Percentiles rank a stretch among this genome's conserved stretches.
These are phyloP conservation scores for Suillus americanus DNA, from an alignment of 768 basidiomycete species.

Conservation along the genomic window DNA sequence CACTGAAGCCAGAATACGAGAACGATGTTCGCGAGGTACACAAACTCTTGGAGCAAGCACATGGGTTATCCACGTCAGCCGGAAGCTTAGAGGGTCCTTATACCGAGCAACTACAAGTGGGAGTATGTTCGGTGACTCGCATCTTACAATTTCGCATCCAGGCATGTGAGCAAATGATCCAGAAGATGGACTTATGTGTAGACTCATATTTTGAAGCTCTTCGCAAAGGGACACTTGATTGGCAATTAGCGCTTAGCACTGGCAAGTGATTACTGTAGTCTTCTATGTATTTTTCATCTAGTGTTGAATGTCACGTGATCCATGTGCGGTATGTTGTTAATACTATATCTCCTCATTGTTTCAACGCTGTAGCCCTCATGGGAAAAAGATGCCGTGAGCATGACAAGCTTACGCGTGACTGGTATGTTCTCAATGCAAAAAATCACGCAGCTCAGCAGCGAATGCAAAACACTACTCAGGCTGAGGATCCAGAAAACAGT, in stretches of 20 bases:
- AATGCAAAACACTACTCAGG: not conserved
- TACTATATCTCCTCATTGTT: not conserved
- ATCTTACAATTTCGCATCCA: not conserved
- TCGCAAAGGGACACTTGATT: not conserved
- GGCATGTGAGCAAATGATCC: not conserved
- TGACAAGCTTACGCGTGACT: not conserved
- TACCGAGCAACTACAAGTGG: not conserved
- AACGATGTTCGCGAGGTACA: not conserved
- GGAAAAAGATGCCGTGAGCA: not conserved
- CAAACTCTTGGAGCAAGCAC: not conserved
- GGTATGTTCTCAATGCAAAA: not conserved
- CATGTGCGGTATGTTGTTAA: not conserved
- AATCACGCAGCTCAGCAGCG: not conserved
- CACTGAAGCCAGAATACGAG: not conserved
- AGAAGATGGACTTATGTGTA: not conserved
- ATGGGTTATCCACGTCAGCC: not conserved
- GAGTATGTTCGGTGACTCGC: not conserved
- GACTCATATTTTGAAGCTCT: not conserved
- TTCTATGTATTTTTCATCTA: not conserved
- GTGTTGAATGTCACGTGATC: not conserved
- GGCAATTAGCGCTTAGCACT: not conserved
- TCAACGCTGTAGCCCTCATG: not conserved
- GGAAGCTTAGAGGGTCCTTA: not conserved
- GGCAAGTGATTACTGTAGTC: not conserved
- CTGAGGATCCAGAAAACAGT: not conserved